Evolutionary conservation across 192 early-diverging fungal species (phyloP).

Genomic region (Mortierella hygrophila): DNA sequence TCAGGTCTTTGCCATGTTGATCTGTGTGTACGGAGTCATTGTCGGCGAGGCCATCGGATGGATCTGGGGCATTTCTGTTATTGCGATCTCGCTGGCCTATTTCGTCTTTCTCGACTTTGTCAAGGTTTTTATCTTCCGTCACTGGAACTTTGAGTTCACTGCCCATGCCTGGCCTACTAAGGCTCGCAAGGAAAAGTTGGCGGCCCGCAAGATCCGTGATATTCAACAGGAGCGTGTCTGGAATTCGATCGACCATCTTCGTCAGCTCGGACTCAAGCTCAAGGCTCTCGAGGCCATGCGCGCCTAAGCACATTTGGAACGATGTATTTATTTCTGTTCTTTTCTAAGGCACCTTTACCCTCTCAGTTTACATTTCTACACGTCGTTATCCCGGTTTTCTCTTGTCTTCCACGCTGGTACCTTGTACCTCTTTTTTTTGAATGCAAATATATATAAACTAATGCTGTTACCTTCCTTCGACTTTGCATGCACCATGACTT

Average conservation of each 20-base stretch:
- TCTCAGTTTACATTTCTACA: background rate
- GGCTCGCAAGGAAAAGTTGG: slow-evolving; percentile 73
- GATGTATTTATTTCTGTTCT: background rate
- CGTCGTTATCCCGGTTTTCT: background rate
- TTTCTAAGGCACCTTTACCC: background rate
- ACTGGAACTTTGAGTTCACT: slow-evolving; percentile 93
- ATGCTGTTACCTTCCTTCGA: too few relatives aligned
- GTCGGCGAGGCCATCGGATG: slow-evolving; percentile 76
- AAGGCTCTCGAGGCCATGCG: slow-evolving; percentile 37
- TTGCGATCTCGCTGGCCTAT: slow-evolving; percentile 82
- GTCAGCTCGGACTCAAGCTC: slow-evolving; percentile 38
- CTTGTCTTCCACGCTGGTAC: background rate
- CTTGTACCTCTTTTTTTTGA: too few relatives aligned
- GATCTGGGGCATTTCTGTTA: slow-evolving; percentile 79
- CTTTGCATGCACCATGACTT: too few relatives aligned
- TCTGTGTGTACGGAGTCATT: slow-evolving; percentile 78
- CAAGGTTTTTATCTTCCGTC: slow-evolving; percentile 87
- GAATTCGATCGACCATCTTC: slow-evolving; percentile 28
- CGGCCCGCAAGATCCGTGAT: slow-evolving; percentile 61
- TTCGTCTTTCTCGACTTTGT: slow-evolving; percentile 91
- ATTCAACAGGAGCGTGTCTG: slow-evolving; percentile 63
- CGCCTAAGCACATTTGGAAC: background rate
- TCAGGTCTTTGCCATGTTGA: slow-evolving; percentile 92
- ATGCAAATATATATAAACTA: too few relatives aligned
- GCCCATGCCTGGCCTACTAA: slow-evolving; percentile 85